phyloP scores from a whole-genome alignment of 2,329 filamentous ascomycete species.

The Exophiala bonariae region DNA sequence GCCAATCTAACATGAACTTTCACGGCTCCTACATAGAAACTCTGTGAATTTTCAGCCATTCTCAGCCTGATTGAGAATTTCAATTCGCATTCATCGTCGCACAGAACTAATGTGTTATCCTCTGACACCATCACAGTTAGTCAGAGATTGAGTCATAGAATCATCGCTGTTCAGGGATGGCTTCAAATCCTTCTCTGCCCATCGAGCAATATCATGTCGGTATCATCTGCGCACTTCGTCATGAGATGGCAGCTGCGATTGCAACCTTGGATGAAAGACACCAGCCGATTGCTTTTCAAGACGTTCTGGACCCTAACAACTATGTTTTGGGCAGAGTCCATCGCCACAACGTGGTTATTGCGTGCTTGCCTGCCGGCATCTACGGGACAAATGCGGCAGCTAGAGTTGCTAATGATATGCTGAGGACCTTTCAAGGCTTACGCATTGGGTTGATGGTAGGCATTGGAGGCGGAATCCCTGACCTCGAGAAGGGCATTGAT shows the following conservation, averaged over 20 bases:
- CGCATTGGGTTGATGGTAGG: slow-evolving; percentile 28
- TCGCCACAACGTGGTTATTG: slow-evolving; percentile 29
- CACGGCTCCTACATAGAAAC: too few relatives aligned
- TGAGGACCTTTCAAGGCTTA: slow-evolving; percentile 26
- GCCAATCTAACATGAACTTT: too few relatives aligned
- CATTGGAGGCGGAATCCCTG: slow-evolving; percentile 28
- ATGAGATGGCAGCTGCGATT: slow-evolving; percentile 33
- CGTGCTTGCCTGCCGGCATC: slow-evolving; percentile 27
- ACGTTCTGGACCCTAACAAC: slow-evolving; percentile 28
- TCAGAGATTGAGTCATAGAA: too few relatives aligned
- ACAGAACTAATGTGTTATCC: too few relatives aligned
- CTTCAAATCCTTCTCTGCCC: not conserved
- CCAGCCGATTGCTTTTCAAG: slow-evolving; percentile 3
- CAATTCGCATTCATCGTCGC: too few relatives aligned
- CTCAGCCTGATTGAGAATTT: too few relatives aligned
- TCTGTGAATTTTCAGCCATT: too few relatives aligned
- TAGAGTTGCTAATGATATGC: slow-evolving; percentile 26
- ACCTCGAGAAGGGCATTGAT: slow-evolving; percentile 15
- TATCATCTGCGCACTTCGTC: slow-evolving; percentile 16
- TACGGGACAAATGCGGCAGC: slow-evolving; percentile 29
- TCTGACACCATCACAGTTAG: too few relatives aligned
- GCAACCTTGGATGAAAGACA: slow-evolving; percentile 16
- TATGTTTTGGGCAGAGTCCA: slow-evolving; percentile 30
- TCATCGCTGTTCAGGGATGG: too few relatives aligned
- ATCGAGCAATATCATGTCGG: slow-evolving; percentile 13